Conservation (phyloP, 2,329 filamentous ascomycete species). For the Ceratocystis eucalypticola region DNA sequence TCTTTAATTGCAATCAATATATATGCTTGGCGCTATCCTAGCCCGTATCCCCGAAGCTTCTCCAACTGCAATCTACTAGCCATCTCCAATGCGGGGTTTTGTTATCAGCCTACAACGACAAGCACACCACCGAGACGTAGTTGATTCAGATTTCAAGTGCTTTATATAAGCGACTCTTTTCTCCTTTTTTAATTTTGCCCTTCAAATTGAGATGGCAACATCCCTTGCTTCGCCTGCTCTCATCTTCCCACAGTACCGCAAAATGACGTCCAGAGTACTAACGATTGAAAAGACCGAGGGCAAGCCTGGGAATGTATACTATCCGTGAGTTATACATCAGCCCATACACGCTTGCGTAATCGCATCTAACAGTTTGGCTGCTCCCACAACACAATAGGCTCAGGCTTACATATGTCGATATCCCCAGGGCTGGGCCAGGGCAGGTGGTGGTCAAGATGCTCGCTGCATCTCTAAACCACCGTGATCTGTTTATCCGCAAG, state of each 20-base stretch:
- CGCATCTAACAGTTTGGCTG: too few relatives aligned
- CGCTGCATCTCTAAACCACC: slow-evolving; percentile 81
- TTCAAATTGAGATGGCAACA: not conserved
- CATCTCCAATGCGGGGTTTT: slow-evolving; percentile 6
- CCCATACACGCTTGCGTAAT: not conserved
- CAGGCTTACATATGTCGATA: slow-evolving; percentile 45
- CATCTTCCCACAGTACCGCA: slow-evolving; percentile 12
- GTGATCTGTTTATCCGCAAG: slow-evolving; percentile 87
- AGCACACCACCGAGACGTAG: not conserved
- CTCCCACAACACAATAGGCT: slow-evolving; percentile 30
- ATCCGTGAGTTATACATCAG: slow-evolving; percentile 42
- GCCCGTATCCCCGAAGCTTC: not conserved
- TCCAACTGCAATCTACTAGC: not conserved
- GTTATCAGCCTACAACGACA: not conserved
- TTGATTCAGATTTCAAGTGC: not conserved
- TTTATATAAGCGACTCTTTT: not conserved
- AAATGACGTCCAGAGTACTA: slow-evolving; percentile 28
- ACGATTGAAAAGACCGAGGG: slow-evolving; percentile 58
- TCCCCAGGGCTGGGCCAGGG: slow-evolving; percentile 47
- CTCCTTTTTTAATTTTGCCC: not conserved
- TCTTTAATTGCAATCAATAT: not conserved
- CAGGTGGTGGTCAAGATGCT: slow-evolving; percentile 64
- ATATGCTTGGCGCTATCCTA: not conserved
- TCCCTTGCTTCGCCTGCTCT: slow-evolving; percentile 11
- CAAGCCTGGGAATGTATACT: slow-evolving; percentile 80